A percentile compares a stretch with the other conserved stretches of the same genome.
These are phyloP conservation scores for Kondoa malvinella DNA, from an alignment of 768 basidiomycete genomes.

Conservation along the genomic window DNA sequence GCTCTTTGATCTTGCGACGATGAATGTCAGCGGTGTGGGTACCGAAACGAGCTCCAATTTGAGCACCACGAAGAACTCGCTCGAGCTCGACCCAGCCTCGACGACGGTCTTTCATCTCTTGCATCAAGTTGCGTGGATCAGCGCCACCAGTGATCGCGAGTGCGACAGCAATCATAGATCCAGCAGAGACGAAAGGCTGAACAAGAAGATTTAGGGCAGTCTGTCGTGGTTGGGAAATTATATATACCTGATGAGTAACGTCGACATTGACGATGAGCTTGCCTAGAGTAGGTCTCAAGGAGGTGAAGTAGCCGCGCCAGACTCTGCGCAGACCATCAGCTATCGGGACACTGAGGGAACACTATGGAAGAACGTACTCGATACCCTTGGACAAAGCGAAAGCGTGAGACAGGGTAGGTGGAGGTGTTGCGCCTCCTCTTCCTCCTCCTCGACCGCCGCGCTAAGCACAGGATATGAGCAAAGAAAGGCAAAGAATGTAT, in stretches of 20 bases:
- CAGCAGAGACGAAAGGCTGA: constrained; percentile 8
- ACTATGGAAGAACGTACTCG: background rate
- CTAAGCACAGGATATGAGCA: background rate
- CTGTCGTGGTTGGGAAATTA: background rate
- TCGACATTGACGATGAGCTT: constrained; percentile 18
- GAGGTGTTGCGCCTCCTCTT: background rate
- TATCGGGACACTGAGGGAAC: constrained; percentile 3
- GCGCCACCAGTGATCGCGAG: constrained; percentile 14
- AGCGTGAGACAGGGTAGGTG: background rate
- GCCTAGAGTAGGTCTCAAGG: background rate
- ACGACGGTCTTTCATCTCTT: background rate
- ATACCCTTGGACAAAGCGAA: background rate
- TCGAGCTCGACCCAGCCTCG: constrained; percentile 40
- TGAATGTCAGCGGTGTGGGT: background rate
- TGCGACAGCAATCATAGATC: constrained; percentile 16
- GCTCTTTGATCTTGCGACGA: constrained; percentile 5
- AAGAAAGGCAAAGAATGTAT: background rate
- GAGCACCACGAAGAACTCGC: constrained; percentile 32
- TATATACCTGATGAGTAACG: constrained; percentile 2
- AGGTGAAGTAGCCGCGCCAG: constrained; percentile 6
- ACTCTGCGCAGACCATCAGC: background rate
- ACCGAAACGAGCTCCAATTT: constrained; percentile 11
- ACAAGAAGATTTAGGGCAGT: background rate
- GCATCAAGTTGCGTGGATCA: constrained; percentile 4
- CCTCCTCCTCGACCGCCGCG: background rate